Conservation (phyloP, 805 yeast species). For the Nakazawaea holstii region DNA sequence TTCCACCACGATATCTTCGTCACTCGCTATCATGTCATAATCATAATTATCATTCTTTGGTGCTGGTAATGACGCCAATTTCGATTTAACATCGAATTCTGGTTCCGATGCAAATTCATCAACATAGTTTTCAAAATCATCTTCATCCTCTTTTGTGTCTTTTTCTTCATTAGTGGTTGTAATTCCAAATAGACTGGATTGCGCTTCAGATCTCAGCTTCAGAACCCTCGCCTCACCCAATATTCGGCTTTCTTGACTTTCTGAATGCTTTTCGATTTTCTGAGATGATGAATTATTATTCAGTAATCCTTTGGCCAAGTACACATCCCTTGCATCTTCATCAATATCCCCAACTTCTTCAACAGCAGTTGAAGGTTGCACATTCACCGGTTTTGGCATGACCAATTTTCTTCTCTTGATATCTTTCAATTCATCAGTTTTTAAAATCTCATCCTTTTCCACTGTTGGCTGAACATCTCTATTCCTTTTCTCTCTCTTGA, state of each 20-base stretch:
- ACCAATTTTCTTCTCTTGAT: conserved; percentile 31
- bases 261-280: not conserved
- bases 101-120: not conserved
- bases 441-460: conserved; percentile 16
- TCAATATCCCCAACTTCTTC: conserved; percentile 13
- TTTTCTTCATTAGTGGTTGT: conserved; percentile 6
- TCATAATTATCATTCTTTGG: conserved; percentile 23
- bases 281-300: not conserved
- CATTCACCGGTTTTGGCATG: conserved; percentile 29
- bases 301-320: conserved; percentile 7
- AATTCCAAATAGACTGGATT: conserved; percentile 30
- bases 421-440: conserved; percentile 17
- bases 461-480: conserved; percentile 16
- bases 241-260: conserved; percentile 28
- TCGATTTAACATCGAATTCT: conserved; percentile 6
- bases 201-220: conserved; percentile 22
- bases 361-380: not conserved
- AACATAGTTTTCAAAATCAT: conserved; percentile 12
- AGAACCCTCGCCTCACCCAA: conserved; percentile 28
- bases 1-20: conserved; percentile 12
- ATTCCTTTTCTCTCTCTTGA: conserved; percentile 24
- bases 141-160: conserved; percentile 24
- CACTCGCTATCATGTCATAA: conserved; percentile 3
- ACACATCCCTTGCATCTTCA: conserved; percentile 5
- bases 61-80: conserved; percentile 30